Conservation (phyloP, 805 yeast species). For the Naumovozyma dairenensis region DNA sequence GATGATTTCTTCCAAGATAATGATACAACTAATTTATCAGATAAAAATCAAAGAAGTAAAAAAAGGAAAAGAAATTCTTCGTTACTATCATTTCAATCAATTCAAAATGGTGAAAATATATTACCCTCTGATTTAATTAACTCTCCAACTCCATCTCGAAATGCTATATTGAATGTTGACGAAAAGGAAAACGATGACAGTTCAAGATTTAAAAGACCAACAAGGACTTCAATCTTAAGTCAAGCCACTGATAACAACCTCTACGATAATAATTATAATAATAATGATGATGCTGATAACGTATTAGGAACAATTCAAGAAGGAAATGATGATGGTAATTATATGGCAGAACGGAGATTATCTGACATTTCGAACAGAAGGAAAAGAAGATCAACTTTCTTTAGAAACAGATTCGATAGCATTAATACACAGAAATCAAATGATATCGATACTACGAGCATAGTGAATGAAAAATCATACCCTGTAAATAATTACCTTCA, state of each 20-base stretch:
- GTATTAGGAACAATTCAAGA: conserved; percentile 1
- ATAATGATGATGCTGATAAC: too few relatives aligned
- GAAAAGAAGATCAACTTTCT: too few relatives aligned
- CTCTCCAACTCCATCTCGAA: conserved; percentile 7
- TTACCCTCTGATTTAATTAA: neutral
- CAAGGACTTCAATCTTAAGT: neutral
- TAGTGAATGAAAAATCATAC: neutral
- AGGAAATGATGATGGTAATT: conserved; percentile 3
- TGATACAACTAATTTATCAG: conserved; percentile 9
- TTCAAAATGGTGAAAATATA: neutral
- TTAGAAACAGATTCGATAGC: too few relatives aligned
- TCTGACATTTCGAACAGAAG: conserved; percentile 14
- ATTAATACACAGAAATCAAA: conserved; percentile 14
- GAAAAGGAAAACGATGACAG: neutral
- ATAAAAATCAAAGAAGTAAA: conserved; percentile 10
- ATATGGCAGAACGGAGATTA: conserved; percentile 6
- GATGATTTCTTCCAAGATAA: conserved; percentile 63
- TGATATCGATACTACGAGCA: conserved; percentile 24
- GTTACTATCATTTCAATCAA: conserved; percentile 9
- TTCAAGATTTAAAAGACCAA: too few relatives aligned
- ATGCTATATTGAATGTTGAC: neutral
- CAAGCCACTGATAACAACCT: neutral
- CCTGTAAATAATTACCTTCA: neutral
- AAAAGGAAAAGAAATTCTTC: conserved; percentile 20
- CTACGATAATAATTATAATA: too few relatives aligned